Conservation (phyloP, 495 filamentous ascomycete species). For the Podospora bellae-mahoneyi region DNA sequence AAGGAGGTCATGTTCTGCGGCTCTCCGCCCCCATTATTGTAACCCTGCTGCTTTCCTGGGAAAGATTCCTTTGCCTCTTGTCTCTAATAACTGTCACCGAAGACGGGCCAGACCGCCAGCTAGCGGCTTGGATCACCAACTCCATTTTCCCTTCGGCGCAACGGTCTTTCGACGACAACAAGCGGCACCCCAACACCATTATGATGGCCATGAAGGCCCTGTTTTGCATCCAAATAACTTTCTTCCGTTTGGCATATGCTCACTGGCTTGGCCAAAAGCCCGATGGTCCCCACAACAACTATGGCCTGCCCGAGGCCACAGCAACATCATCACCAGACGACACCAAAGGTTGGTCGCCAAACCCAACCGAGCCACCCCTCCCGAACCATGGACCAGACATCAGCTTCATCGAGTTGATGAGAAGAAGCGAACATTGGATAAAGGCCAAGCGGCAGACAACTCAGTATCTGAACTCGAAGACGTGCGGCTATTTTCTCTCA, state of each 20-base stretch:
- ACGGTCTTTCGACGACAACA: background rate
- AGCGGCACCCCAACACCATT: background rate
- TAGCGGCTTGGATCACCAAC: background rate
- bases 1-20: background rate
- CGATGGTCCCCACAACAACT: background rate
- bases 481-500: constrained; percentile 38
- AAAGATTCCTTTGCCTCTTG: background rate
- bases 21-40: background rate
- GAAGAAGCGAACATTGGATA: constrained; percentile 14
- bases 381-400: constrained; percentile 1
- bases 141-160: background rate
- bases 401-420: constrained; percentile 10
- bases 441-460: constrained; percentile 13
- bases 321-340: constrained; percentile 12
- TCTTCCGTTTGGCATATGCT: constrained; percentile 4
- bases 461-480: constrained; percentile 33
- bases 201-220: background rate
- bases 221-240: constrained; percentile 4
- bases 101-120: background rate
- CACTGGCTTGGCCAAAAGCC: constrained; percentile 12
- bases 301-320: constrained; percentile 10
- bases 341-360: constrained; percentile 17
- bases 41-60: background rate
- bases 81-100: background rate
- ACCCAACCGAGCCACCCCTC: constrained; percentile 14